Conservation (phyloP, 176 grass and related monocot species). For the Oryza brachyantha region DNA sequence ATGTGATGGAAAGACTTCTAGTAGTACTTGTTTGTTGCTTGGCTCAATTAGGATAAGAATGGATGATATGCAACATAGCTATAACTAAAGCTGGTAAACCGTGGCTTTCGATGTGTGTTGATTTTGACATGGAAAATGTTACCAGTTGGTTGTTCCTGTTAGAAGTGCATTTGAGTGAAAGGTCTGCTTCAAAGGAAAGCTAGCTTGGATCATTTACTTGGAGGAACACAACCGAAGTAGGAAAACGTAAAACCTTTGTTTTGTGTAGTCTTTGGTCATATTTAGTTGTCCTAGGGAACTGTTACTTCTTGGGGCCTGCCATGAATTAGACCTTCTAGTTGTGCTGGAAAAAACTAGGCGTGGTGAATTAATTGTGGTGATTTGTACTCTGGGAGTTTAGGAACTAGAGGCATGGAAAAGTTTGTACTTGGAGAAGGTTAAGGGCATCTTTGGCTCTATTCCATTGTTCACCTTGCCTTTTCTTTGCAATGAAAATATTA, state of each 20-base stretch:
- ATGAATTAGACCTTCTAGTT: background rate
- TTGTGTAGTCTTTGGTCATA: too few relatives aligned
- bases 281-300: background rate
- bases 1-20: background rate
- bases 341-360: background rate
- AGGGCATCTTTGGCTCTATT: too few relatives aligned
- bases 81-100: background rate
- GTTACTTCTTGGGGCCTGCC: background rate
- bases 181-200: background rate
- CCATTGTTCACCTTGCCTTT: too few relatives aligned
- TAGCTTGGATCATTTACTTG: background rate
- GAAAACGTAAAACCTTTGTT: background rate
- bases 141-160: background rate
- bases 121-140: slow-evolving; percentile 4
- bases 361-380: background rate
- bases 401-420: background rate
- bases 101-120: background rate
- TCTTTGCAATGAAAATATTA: too few relatives aligned
- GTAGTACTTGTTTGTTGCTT: background rate
- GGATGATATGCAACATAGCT: background rate
- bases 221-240: background rate
- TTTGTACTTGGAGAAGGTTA: too few relatives aligned
- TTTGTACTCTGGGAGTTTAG: background rate
- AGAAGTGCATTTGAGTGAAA: background rate
- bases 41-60: background rate